Evolutionary conservation across 768 basidiomycete species (phyloP), one percentile per base, ranked within the genome.

Genomic region (Russula virescens): DNA sequence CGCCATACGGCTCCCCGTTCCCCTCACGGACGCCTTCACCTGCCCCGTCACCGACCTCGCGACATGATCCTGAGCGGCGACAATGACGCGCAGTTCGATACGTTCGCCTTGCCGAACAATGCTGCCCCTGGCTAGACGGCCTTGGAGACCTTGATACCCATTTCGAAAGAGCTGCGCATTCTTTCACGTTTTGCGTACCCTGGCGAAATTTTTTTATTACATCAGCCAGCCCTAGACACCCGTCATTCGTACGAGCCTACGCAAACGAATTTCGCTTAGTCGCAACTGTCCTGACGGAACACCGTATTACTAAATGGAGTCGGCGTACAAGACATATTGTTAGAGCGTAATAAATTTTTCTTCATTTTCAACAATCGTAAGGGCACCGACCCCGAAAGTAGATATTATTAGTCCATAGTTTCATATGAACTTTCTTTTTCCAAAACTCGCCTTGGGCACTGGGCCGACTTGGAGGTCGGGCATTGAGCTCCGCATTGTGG

Each of bases 11-110:
- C 23, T 81, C 80, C 21, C 79, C 80, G 5, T 77, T 75, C 64
- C 80, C 79, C 13, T 81, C 80, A 38, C 78, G 79, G 25, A 76
- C 80, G 47, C 78, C 79, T 2, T 81, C 80, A 1, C 79, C 80
- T 48, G 16, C 67, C 71, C 68, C 73, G 62, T 38, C 53, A n/a
- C 42, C 47, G 55, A 66, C 71, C 9, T 64, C 62, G 42, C 65
- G 66, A 35, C 62, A 46, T 38, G 16, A 40, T n/a, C 49, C 57
- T 52, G 63, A 67, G 34, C 62, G 64, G 31, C 64, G 46, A 48
- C 51, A 28, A 60, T 49, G 16, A 51, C 21, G 13, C 26, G 8
- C 18, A 18, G 14, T 40, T n/a, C 34, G 16, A 43, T 26, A 21
- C 21, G 28, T 51, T 52, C 28, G 38, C 61, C 26, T 23, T 40